Evolutionary conservation across 768 basidiomycete genomes (phyloP), one percentile per base, ranked within the genome.

Genomic region (Trametes gibbosa): DNA sequence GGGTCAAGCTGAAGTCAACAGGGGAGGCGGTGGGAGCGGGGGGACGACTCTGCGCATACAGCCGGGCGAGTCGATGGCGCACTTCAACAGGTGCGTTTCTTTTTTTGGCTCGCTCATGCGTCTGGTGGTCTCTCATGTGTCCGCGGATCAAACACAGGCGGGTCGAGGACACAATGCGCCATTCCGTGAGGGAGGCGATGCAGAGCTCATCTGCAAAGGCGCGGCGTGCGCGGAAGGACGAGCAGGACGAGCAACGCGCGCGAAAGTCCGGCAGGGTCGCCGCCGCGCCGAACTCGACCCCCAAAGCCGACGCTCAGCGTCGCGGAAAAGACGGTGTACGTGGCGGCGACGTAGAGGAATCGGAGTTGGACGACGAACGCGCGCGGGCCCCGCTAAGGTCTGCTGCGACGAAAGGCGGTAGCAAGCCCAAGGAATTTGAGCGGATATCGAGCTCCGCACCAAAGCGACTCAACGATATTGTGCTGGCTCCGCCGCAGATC

Each of bases 121-220:
- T 10, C 47, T 19, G 29, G 10, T 42, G 56, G 53, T 50, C 21
- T 1, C 43, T 50, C 45, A 50, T 24, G 21, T 13, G 19, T 50
- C 43, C 56, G 47, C 54, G 34, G 32, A 27, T n/a, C 25, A 58
- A 16, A 16, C 47, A 2, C 53, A 91, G 90, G 70, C 81, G 90
- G 40, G 88, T 92, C 2, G 90, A 92, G 69, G 80, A 81, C 50
- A 81, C 81, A 63, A 84, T 92, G 81, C 78, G 85, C 19, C 84
- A 84, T 1, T 70, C 84, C 7, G 80, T 91, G 49, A 82, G 79
- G 56, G 73, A 80, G 23, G 87, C 88, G 0, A 75, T 88, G 51
- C 81, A 82, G 62, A 70, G 77, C 0, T 86, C 88, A 0, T 78
- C 82, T 13, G 76, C 81, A 4, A 75, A 75, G 14, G 70, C 75